These are phyloP conservation scores for Cinnamomum micranthum DNA, from an alignment of 164 flowering plant species.

Conservation along the genomic window DNA sequence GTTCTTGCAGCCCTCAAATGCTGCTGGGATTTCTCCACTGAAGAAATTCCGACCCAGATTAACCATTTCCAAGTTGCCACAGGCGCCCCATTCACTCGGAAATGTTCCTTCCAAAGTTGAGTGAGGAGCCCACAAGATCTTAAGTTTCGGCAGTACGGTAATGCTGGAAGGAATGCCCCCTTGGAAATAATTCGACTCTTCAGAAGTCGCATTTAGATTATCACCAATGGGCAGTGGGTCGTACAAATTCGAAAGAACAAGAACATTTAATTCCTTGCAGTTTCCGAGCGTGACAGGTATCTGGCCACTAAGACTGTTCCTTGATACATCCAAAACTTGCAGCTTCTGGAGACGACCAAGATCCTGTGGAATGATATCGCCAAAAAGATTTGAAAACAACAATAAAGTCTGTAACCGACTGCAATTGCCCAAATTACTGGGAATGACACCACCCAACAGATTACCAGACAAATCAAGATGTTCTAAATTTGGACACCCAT, in stretches of 20 bases:
- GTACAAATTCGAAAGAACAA: constrained; percentile 62
- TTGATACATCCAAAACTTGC: constrained; percentile 67
- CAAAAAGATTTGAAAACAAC: constrained; percentile 61
- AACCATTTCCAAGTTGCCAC: constrained; percentile 68
- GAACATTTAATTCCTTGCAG: constrained; percentile 42
- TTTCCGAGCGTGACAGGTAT: constrained; percentile 49
- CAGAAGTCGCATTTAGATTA: constrained; percentile 22
- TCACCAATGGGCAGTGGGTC: constrained; percentile 29
- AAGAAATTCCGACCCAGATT: constrained; percentile 63
- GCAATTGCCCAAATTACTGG: constrained; percentile 55
- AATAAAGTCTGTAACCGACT: constrained; percentile 31
- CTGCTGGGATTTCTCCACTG: constrained; percentile 44
- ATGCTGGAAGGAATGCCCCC: constrained; percentile 62
- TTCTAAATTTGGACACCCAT: constrained; percentile 48
- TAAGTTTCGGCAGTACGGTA: constrained; percentile 59
- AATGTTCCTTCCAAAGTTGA: constrained; percentile 55
- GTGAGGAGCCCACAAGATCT: constrained; percentile 76
- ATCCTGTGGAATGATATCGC: constrained; percentile 48
- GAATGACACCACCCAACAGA: constrained; percentile 42
- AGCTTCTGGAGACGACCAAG: constrained; percentile 59
- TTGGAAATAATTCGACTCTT: constrained; percentile 64
- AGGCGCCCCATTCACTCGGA: constrained; percentile 64
- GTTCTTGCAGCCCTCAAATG: constrained; percentile 48
- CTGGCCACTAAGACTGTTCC: constrained; percentile 52
- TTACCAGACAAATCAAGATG: constrained; percentile 73